These are phyloP conservation scores for Penicillium steckii DNA, from an alignment of 495 filamentous ascomycete genomes.

Conservation along the genomic window DNA sequence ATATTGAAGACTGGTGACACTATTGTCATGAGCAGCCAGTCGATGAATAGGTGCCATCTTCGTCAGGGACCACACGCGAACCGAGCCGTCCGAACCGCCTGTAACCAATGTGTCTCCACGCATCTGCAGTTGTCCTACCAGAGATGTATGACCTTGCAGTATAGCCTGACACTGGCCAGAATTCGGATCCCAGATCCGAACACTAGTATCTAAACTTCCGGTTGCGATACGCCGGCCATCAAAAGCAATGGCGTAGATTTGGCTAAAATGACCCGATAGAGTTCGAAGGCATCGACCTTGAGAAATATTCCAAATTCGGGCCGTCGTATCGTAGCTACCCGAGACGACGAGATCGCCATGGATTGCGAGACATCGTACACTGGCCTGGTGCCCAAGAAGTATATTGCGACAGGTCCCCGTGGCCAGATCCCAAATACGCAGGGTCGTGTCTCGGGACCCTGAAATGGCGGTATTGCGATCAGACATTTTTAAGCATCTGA, in stretches of 20 bases:
- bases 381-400: slow-evolving; percentile 94
- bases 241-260: slow-evolving; percentile 98
- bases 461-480: slow-evolving; percentile 91
- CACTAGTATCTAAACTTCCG: slow-evolving; percentile 93
- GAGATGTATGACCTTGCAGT: slow-evolving; percentile 92
- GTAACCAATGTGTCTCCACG: slow-evolving; percentile 91
- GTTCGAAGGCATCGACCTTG: slow-evolving; percentile 88
- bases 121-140: slow-evolving; percentile 98
- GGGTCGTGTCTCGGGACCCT: slow-evolving; percentile 89
- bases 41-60: slow-evolving; percentile 89
- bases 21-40: slow-evolving; percentile 96
- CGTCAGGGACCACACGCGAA: slow-evolving; percentile 91
- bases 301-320: slow-evolving; percentile 95
- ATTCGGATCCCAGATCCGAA: slow-evolving; percentile 92
- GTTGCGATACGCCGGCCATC: slow-evolving; percentile 93
- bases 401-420: slow-evolving; percentile 86
- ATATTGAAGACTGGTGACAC: slow-evolving; percentile 95
- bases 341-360: slow-evolving; percentile 94
- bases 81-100: slow-evolving; percentile 91
- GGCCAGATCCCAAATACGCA: slow-evolving; percentile 91
- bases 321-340: slow-evolving; percentile 95
- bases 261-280: slow-evolving; percentile 93
- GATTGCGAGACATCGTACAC: slow-evolving; percentile 92
- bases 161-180: slow-evolving; percentile 88
- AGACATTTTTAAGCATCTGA: slow-evolving; percentile 97